Conservation (phyloP, 371 early-diverging fungal genomes). For the Phascolomyces articulosus region DNA sequence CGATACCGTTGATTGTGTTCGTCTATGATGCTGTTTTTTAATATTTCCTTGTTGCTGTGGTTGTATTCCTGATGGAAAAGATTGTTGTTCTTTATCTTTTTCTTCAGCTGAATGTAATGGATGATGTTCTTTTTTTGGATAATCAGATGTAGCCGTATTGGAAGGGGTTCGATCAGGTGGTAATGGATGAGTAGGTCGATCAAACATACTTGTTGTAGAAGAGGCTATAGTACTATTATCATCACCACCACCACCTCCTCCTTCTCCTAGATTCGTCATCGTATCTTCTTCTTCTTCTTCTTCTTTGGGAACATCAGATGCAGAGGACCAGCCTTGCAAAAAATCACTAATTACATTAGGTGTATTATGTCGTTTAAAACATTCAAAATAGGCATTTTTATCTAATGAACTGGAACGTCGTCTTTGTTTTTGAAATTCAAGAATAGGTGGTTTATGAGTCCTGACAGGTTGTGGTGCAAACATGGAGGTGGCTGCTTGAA, state of each 20-base stretch:
- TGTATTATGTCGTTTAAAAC: slow-evolving; percentile 1
- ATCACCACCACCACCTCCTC: not conserved
- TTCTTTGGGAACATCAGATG: not conserved
- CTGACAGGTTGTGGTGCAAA: slow-evolving; percentile 20
- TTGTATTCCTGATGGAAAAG: no score
- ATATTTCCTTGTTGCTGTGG: no score
- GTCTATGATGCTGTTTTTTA: no score
- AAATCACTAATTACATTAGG: slow-evolving; percentile 24
- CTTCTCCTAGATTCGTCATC: not conserved
- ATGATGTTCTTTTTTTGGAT: no score
- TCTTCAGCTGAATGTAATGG: not conserved
- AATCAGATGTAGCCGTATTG: not conserved
- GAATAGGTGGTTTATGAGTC: not conserved
- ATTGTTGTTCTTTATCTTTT: not conserved
- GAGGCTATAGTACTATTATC: not conserved
- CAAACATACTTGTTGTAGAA: not conserved
- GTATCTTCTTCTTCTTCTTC: not conserved
- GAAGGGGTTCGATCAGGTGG: slow-evolving; percentile 9
- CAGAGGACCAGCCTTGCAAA: slow-evolving; percentile 32
- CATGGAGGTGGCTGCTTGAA: slow-evolving; percentile 19
- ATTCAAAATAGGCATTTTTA: slow-evolving; percentile 8
- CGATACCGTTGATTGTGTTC: not conserved
- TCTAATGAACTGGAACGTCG: slow-evolving; percentile 11
- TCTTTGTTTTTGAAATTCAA: not conserved
- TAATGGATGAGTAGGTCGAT: slow-evolving; percentile 11